These are phyloP conservation scores for Mycena crocata DNA, from an alignment of 768 basidiomycete species.

Conservation along the genomic window DNA sequence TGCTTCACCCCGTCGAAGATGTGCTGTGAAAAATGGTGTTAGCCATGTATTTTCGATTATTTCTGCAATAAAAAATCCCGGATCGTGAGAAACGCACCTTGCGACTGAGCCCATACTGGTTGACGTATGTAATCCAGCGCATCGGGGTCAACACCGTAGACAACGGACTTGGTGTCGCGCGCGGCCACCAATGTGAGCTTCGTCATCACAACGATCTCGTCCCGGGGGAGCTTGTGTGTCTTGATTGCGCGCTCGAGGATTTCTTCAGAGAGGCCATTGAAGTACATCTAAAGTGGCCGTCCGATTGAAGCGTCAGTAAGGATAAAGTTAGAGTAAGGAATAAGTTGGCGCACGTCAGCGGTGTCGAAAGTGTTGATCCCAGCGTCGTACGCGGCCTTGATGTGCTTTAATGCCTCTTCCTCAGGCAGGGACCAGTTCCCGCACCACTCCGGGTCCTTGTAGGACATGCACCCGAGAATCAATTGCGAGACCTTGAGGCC, in stretches of 20 bases:
- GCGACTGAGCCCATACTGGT: no score
- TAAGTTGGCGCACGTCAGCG: slow-evolving; percentile 28
- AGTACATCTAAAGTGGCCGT: slow-evolving; percentile 1
- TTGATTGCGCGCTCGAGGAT: slow-evolving; percentile 54
- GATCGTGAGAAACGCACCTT: no score
- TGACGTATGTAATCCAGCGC: no score
- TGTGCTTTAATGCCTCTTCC: no score
- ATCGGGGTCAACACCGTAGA: no score
- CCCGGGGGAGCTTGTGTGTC: slow-evolving; percentile 48
- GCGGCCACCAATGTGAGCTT: no score
- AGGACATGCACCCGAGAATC: slow-evolving; percentile 19
- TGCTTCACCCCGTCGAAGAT: slow-evolving; percentile 73
- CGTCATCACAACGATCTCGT: slow-evolving; percentile 55
- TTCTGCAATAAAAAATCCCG: no score
- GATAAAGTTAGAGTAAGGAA: slow-evolving; percentile 18
- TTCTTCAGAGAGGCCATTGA: slow-evolving; percentile 48
- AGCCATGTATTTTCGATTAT: no score
- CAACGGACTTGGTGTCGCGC: no score
- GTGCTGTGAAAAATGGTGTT: no score
- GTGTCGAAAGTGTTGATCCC: no score
- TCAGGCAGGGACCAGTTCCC: slow-evolving; percentile 13
- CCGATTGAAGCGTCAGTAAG: background rate
- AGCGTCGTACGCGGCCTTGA: no score
- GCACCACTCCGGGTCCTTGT: background rate
- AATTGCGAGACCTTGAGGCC: slow-evolving; percentile 11